Conservation (phyloP, 2,329 filamentous ascomycete species). For the Beauveria varroae region DNA sequence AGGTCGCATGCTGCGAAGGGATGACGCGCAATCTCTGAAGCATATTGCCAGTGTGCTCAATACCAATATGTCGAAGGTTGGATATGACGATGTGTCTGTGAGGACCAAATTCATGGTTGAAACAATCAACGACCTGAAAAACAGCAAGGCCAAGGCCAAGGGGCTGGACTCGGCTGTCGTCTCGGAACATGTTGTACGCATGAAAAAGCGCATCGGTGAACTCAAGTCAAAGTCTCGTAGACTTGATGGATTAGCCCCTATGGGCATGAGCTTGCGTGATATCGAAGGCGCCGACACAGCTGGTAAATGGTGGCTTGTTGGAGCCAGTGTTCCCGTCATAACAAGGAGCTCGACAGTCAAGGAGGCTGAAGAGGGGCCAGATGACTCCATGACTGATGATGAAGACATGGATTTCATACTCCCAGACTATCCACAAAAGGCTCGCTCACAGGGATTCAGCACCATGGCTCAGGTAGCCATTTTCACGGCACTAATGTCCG, state of each 20-base stretch:
- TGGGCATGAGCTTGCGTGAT: conserved; percentile 74
- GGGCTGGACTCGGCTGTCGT: conserved; percentile 62
- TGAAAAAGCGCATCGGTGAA: conserved; percentile 80
- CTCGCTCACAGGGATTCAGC: conserved; percentile 76
- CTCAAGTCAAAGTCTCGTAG: conserved; percentile 51
- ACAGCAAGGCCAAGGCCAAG: conserved; percentile 78
- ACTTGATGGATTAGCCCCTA: conserved; percentile 70
- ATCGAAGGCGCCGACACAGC: conserved; percentile 76
- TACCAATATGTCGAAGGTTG: conserved; percentile 58
- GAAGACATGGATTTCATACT: conserved; percentile 41
- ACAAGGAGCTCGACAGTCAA: conserved; percentile 13
- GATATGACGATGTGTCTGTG: conserved; percentile 66
- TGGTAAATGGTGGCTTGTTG: conserved; percentile 98
- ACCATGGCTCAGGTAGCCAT: conserved; percentile 84
- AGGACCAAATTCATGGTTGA: conserved; percentile 97
- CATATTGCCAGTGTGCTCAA: conserved; percentile 79
- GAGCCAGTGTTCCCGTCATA: conserved; percentile 71
- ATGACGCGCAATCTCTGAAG: conserved; percentile 82
- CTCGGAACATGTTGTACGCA: conserved; percentile 75
- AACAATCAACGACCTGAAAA: conserved; percentile 88
- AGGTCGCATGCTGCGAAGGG: conserved; percentile 75
- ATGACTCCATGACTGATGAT: conserved; percentile 28
- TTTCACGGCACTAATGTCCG: conserved; percentile 84
- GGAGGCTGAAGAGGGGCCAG: conserved; percentile 17
- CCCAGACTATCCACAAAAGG: conserved; percentile 66